Base-by-base conservation (phyloP, 495 filamentous ascomycete species). In the Lasiosphaeris hirsuta region DNA sequence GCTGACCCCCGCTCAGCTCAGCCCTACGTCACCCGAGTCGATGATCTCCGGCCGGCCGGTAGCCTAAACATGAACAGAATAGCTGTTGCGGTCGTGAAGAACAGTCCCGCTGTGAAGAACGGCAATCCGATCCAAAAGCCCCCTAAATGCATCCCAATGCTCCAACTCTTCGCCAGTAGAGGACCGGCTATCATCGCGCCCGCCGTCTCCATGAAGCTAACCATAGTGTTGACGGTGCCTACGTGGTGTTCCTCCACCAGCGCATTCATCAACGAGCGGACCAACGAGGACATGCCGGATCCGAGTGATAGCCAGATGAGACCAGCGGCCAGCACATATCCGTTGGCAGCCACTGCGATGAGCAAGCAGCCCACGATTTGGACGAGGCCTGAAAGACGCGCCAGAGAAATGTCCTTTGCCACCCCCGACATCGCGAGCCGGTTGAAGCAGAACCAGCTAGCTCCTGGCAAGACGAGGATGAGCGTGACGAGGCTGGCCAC, bases 191-290 rank as follows among this genome's bases (percentile, higher is more conserved):
- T 9, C 44, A 62, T 64, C 48, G 65, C 14, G 10, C 69, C 68
- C n/a, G 57, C 37, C 37, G 14, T 62, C 51, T 70, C 68, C 56
- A 68, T 57, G 52, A 68, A 57, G 13, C 63, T 59, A 10, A 72
- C 35, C 4, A 72, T 59, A 9, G 63, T 46, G 55, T 72, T 72
- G 34, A 70, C 44, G 0, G 61, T 69, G 15, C 65, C 69, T 15
- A 69, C 57, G 41, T 72, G 67, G 14, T 72, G 65, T 38, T 70
- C 65, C 56, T 72, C 69, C n/a, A 72, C 64, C 19, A 69, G 18
- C 1, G 65, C 47, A 41, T 69, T 72, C 19, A 70, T 46, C 13
- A 72, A 43, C 6, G 65, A 67, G 34, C 69, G 50, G 7, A 64
- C 56, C 3, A 67, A 9, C 1, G 63, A 34, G 0, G 44, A 10